A percentile compares a stretch with the other conserved stretches of the same genome.
Conservation (phyloP, 257 asterid species). For the Lycium ferocissimum region DNA sequence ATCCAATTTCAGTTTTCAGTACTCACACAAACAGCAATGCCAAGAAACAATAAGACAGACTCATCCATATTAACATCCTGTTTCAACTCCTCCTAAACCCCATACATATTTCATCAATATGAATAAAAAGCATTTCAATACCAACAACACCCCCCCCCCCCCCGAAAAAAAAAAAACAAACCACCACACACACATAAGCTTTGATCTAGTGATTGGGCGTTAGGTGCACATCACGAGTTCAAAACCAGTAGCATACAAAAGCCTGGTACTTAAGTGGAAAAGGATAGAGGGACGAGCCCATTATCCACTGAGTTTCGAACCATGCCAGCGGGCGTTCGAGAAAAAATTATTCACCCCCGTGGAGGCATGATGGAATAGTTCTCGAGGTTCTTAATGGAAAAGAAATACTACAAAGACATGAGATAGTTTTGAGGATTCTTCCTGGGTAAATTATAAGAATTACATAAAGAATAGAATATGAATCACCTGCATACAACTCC, state of each 20-base stretch:
- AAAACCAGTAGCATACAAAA: background rate
- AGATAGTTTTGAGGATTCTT: background rate
- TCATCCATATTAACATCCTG: background rate
- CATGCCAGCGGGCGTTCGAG: no score
- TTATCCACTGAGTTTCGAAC: no score
- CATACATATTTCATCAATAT: background rate
- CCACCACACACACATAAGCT: no score
- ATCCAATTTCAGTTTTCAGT: conserved; percentile 27
- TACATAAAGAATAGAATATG: background rate
- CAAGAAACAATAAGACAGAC: background rate
- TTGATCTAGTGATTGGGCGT: no score
- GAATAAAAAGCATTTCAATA: background rate
- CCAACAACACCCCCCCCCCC: background rate
- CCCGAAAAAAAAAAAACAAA: no score
- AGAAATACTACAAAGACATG: background rate
- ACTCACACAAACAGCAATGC: conserved; percentile 5
- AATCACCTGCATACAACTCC: conserved; percentile 88
- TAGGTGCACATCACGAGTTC: no score
- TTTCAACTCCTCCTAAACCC: background rate
- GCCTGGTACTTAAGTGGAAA: no score
- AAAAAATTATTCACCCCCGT: background rate
- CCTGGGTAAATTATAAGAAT: background rate
- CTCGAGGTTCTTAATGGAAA: background rate
- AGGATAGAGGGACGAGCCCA: no score
- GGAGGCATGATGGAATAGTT: background rate